A percentile compares a stretch with the other conserved stretches of the same genome.
These are phyloP conservation scores for Cryoendolithus antarcticus DNA, from an alignment of 2,329 filamentous ascomycete genomes.

Conservation along the genomic window DNA sequence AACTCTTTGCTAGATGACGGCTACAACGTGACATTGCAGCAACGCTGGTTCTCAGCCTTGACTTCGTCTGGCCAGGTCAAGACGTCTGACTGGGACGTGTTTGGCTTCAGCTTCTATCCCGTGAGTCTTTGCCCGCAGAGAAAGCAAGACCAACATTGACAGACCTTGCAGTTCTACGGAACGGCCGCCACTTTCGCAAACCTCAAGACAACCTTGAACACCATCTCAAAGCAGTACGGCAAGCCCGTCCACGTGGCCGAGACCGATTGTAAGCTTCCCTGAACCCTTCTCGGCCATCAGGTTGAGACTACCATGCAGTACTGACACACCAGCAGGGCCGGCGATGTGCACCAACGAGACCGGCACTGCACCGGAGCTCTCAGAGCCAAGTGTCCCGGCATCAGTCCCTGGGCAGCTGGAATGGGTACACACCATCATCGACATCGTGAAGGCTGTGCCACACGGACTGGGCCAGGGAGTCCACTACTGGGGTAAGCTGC, in stretches of 20 bases:
- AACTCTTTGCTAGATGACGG: constrained; percentile 15
- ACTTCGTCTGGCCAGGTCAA: constrained; percentile 18
- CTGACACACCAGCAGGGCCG: constrained; percentile 7
- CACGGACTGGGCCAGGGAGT: constrained; percentile 20
- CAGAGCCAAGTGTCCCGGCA: constrained; percentile 19
- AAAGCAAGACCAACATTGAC: no score
- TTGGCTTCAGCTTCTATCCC: constrained; percentile 15
- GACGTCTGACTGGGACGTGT: constrained; percentile 18
- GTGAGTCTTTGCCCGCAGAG: no score
- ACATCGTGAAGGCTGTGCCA: constrained; percentile 18
- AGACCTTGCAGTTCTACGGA: constrained; percentile 16
- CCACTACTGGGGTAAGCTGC: constrained; percentile 2
- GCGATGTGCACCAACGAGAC: constrained; percentile 13
- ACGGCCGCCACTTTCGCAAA: constrained; percentile 19
- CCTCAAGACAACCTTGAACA: constrained; percentile 14
- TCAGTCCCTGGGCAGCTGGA: constrained; percentile 17
- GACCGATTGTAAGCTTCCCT: constrained; percentile 14
- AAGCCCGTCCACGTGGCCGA: constrained; percentile 24
- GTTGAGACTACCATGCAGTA: no score
- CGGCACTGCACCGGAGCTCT: constrained; percentile 16
- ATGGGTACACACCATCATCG: constrained; percentile 18
- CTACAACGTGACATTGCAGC: constrained; percentile 19
- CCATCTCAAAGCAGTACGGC: constrained; percentile 17
- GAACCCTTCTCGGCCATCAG: no score
- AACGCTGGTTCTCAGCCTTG: constrained; percentile 21